Evolutionary conservation across 768 basidiomycete genomes (phyloP).

Genomic region (Galerina sulciceps): DNA sequence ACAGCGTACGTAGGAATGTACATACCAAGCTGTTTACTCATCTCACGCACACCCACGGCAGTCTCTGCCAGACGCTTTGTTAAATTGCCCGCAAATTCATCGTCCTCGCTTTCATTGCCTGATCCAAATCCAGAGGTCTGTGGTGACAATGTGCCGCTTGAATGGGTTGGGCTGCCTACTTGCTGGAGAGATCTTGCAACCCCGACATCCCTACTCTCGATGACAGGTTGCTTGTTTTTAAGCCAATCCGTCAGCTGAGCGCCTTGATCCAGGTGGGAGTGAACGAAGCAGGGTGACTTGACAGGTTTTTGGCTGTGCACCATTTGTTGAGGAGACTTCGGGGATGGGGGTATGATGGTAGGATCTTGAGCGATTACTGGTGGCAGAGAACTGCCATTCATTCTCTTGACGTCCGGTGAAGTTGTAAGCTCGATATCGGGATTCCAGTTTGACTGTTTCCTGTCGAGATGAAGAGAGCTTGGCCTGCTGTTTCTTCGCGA

Average conservation of each 20-base stretch:
- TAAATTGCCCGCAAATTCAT: constrained; percentile 75
- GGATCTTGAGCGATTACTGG: constrained; percentile 17
- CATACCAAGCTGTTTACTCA: constrained; percentile 97
- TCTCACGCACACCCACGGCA: constrained; percentile 94
- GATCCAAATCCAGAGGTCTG: constrained; percentile 19
- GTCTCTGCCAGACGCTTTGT: constrained; percentile 96
- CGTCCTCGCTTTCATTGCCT: constrained; percentile 44
- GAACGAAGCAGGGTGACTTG: constrained; percentile 89
- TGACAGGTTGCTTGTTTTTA: constrained; percentile 43
- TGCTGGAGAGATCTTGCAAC: constrained; percentile 54
- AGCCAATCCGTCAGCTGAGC: constrained; percentile 82
- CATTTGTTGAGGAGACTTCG: constrained; percentile 22
- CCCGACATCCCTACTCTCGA: constrained; percentile 46
- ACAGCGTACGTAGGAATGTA: constrained; percentile 15
- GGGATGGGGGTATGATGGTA: constrained; percentile 17
- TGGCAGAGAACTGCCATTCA: constrained; percentile 13
- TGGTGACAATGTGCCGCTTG: constrained; percentile 13
- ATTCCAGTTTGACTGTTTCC: constrained; percentile 40
- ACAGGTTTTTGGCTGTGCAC: constrained; percentile 36
- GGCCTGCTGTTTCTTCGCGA: constrained; percentile 49
- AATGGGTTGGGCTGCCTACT: constrained; percentile 18
- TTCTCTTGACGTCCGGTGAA: constrained; percentile 30
- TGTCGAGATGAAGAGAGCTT: constrained; percentile 47
- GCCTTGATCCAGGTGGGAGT: constrained; percentile 87
- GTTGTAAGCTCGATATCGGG: constrained; percentile 45